Evolutionary conservation across 1,284 basidiomycete genomes (phyloP).

Genomic region (Athelia sp.): DNA sequence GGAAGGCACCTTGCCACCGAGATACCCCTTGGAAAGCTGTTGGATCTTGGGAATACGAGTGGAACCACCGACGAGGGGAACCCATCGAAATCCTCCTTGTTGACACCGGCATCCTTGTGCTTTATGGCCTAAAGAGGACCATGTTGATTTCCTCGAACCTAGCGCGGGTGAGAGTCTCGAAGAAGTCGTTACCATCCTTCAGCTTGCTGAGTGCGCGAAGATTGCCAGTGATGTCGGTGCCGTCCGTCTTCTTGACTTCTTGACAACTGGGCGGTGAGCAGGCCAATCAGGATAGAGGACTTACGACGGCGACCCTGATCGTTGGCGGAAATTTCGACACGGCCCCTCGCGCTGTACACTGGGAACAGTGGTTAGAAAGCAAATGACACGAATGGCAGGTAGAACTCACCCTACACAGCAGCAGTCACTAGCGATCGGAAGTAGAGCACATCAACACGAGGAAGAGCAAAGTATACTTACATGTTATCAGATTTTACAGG

Average conservation of each 20-base stretch:
- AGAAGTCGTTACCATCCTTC: conserved; percentile 95
- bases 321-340: conserved; percentile 96
- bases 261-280: conserved; percentile 66
- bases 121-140: conserved; percentile 98
- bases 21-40: conserved; percentile 92
- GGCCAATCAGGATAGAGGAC: conserved; percentile 47
- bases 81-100: conserved; percentile 94
- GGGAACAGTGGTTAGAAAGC: conserved; percentile 7
- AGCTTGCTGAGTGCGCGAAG: conserved; percentile 93
- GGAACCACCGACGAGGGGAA: conserved; percentile 93
- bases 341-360: conserved; percentile 91
- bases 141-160: conserved; percentile 99
- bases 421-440: conserved; percentile 47
- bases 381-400: neutral
- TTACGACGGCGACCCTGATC: conserved; percentile 98
- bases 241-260: conserved; percentile 95
- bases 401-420: conserved; percentile 68
- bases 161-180: conserved; percentile 94
- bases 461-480: too few relatives aligned
- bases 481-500: too few relatives aligned
- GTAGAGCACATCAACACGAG: conserved; percentile 15
- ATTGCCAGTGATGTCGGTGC: conserved; percentile 84
- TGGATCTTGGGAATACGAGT: conserved; percentile 99
- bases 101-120: conserved; percentile 96
- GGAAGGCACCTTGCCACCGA: conserved; percentile 86